Base-by-base conservation (phyloP, 345 rosid species). In the Noccaea bulbosa region DNA sequence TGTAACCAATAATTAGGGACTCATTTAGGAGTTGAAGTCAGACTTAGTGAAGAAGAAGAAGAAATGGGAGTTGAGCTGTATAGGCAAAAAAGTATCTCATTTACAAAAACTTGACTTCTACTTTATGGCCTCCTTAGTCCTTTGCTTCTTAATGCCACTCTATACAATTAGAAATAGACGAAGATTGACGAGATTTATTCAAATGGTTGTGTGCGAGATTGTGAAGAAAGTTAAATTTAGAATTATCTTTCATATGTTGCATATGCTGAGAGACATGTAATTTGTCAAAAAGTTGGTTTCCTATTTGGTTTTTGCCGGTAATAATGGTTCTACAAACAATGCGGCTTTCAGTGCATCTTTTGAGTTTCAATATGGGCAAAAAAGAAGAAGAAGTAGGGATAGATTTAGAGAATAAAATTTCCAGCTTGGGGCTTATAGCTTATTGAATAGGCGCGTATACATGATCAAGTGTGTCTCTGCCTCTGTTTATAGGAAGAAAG, bases 1-100 rank as follows among this genome's bases (percentile, higher is more conserved):
- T 17, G 45, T 15, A 49, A 5, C 11, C 14, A 52, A 14, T 46
- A 20, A 30, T 33, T 16, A 67, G 75, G 7, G 15, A 50, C 67
- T 40, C 27, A 6, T 61, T 16, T 71, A 52, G 47, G 62, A 71
- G 54, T 61, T 70, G 50, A 47, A 58, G 65, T 43, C 37, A 60
- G 52, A 54, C 40, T 32, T 50, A 17, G 63, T 20, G 55, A 67
- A 67, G 30, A 27, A 27, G 30, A 27, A 27, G 62, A 53, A 30
- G 6, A 41, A 30, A 17, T 62, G 15, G 9, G 3, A 14, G 39
- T 44, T 51, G 27, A 39, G 15, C 35, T 55, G 72, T 55, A 12
- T 69, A 27, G 20, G 20, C 64, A 4, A 44, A 44, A 44, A 17
- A 68, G 30, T 43, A 30, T 12, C 71, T 54, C 45, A n/a, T 45